Percentiles rank a stretch among this genome's conserved stretches.
phyloP scores from a whole-genome alignment of 2,329 filamentous ascomycete genomes.

The Sporothrix curviconia region DNA sequence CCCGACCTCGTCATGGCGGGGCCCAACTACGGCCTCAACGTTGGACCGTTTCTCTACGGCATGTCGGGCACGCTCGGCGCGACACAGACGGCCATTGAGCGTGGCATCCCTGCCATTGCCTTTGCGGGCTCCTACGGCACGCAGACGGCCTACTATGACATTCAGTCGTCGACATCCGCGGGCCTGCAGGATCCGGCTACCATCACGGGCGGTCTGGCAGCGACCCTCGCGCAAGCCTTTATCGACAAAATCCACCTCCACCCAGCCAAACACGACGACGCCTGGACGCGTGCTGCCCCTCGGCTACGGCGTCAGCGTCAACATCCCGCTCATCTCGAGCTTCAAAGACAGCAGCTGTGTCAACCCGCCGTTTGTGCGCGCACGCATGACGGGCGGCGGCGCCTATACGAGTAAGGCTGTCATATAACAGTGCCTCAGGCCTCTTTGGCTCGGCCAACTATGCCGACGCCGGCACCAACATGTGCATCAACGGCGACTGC shows the following conservation, averaged over 20 bases:
- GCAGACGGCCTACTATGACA: constrained; percentile 36
- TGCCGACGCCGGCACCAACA: constrained; percentile 6
- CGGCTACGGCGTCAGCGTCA: constrained; percentile 23
- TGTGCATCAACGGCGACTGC: constrained; percentile 18
- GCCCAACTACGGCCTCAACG: constrained; percentile 49
- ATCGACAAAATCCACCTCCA: constrained; percentile 17
- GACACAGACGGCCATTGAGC: constrained; percentile 43
- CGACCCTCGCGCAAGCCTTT: constrained; percentile 20
- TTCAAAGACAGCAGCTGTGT: constrained; percentile 16
- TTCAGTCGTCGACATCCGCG: constrained; percentile 25
- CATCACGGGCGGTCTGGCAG: constrained; percentile 17
- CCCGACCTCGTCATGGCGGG: constrained; percentile 50
- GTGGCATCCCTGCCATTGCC: constrained; percentile 44
- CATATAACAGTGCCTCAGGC: constrained; percentile 17
- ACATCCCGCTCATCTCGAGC: constrained; percentile 22
- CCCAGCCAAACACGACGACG: background rate
- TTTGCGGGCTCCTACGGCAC: constrained; percentile 38
- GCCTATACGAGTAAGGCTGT: constrained; percentile 13
- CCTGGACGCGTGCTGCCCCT: constrained; percentile 19
- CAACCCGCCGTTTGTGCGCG: constrained; percentile 22
- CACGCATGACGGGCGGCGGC: constrained; percentile 15
- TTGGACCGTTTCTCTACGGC: constrained; percentile 48
- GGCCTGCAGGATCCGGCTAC: constrained; percentile 22
- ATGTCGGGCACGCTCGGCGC: constrained; percentile 45
- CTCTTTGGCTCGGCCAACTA: constrained; percentile 17